phyloP scores from a whole-genome alignment of 371 early-diverging fungal genomes.

The Entomophthora muscae region DNA sequence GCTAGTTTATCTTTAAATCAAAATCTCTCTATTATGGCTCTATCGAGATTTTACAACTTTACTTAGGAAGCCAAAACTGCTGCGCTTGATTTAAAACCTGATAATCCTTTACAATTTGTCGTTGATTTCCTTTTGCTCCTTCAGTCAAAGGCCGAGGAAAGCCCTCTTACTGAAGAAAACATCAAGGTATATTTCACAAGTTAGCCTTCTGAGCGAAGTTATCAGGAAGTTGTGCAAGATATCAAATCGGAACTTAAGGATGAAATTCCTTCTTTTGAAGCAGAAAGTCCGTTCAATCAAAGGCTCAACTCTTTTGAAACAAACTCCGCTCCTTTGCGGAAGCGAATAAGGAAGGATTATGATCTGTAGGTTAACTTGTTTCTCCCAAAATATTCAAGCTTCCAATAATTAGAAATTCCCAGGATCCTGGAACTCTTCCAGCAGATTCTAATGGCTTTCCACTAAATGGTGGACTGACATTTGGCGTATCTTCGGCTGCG shows the following conservation, averaged over 20 bases:
- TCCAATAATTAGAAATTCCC: background rate
- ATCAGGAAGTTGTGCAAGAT: background rate
- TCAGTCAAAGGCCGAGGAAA: background rate
- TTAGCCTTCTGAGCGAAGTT: background rate
- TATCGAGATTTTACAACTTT: too few species aligned
- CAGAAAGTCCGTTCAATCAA: background rate
- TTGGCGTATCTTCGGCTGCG: background rate
- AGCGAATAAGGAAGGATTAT: background rate
- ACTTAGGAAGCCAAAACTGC: background rate
- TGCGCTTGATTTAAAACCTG: background rate
- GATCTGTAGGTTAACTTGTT: background rate
- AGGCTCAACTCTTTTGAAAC: background rate
- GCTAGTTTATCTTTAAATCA: too few species aligned
- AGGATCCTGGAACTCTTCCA: background rate
- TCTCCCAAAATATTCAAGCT: background rate
- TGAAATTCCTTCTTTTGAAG: background rate
- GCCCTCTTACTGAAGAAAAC: background rate
- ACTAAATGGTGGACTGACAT: background rate
- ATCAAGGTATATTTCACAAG: background rate
- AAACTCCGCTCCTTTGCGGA: background rate
- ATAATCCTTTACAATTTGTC: background rate
- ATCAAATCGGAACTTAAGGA: background rate
- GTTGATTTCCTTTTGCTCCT: background rate
- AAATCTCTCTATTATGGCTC: too few species aligned
- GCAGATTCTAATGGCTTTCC: background rate